Evolutionary conservation across 192 early-diverging fungal genomes (phyloP).

Genomic region (Podila clonocystis): DNA sequence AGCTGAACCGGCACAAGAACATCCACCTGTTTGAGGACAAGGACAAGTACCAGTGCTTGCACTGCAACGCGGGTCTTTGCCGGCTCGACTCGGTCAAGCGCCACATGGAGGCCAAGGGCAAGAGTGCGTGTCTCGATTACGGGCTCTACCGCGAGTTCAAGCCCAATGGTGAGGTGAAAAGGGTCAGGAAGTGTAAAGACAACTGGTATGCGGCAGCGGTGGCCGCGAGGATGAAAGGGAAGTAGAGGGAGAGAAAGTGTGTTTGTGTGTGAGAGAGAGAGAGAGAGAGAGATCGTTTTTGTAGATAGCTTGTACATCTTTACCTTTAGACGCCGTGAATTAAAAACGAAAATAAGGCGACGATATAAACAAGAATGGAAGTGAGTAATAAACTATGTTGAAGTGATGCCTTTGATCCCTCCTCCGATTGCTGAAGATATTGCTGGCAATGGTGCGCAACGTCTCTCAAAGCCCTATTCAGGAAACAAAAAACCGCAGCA

Average conservation of each 20-base stretch:
- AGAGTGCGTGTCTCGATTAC: conserved; percentile 24
- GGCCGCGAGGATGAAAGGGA: conserved; percentile 1
- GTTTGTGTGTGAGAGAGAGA: no score
- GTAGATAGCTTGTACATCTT: no score
- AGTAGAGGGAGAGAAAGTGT: background rate
- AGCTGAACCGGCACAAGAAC: conserved; percentile 40
- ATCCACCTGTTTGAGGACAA: conserved; percentile 37
- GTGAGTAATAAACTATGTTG: no score
- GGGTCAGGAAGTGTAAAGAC: conserved; percentile 21
- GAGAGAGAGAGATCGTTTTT: no score
- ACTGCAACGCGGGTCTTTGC: conserved; percentile 39
- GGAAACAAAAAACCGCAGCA: no score
- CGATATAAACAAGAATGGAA: no score
- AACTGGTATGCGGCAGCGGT: conserved; percentile 33
- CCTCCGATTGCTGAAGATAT: no score
- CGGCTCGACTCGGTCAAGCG: conserved; percentile 44
- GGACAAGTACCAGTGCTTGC: conserved; percentile 41
- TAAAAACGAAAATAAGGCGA: no score
- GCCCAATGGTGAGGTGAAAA: conserved; percentile 17
- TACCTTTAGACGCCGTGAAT: no score
- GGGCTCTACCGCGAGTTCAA: conserved; percentile 37
- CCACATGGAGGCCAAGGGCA: conserved; percentile 53
- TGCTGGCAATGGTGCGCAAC: no score
- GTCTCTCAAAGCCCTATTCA: no score
- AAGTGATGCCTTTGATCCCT: no score